These are phyloP conservation scores for Ammopiptanthus mongolicus DNA, from an alignment of 306 rosid genomes.

Conservation along the genomic window DNA sequence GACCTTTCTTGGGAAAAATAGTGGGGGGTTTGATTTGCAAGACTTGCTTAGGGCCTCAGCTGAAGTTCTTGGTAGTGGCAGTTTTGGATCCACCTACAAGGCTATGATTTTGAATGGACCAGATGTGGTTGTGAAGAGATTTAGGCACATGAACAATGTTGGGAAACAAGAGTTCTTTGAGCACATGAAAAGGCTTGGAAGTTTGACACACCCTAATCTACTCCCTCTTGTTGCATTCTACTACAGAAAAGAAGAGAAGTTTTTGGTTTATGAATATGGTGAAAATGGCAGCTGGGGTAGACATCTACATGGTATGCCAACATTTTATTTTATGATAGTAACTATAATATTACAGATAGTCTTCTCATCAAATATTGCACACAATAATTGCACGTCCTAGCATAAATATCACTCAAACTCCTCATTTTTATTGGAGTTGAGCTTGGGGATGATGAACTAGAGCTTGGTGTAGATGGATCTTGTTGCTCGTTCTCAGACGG, in stretches of 20 bases:
- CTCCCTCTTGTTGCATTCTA: slow-evolving; percentile 51
- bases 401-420: too few species aligned
- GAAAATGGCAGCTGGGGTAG: slow-evolving; percentile 50
- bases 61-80: slow-evolving; percentile 66
- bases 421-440: too few species aligned
- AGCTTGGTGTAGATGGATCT: too few species aligned
- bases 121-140: slow-evolving; percentile 67
- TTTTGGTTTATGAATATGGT: slow-evolving; percentile 42
- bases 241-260: slow-evolving; percentile 45
- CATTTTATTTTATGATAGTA: background rate
- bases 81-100: slow-evolving; percentile 71
- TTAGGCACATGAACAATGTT: slow-evolving; percentile 55
- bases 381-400: too few species aligned
- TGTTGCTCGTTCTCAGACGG: too few species aligned
- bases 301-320: slow-evolving; percentile 52
- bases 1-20: slow-evolving; percentile 43
- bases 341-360: background rate
- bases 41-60: slow-evolving; percentile 71
- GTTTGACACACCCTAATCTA: slow-evolving; percentile 51
- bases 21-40: slow-evolving; percentile 41
- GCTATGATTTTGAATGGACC: slow-evolving; percentile 50
- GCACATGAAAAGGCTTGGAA: slow-evolving; percentile 56
- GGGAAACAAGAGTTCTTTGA: slow-evolving; percentile 50
- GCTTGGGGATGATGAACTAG: too few species aligned
- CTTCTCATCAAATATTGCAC: too few species aligned